Conservation (phyloP, 1,284 basidiomycete genomes). For the Sutorius eximius region DNA sequence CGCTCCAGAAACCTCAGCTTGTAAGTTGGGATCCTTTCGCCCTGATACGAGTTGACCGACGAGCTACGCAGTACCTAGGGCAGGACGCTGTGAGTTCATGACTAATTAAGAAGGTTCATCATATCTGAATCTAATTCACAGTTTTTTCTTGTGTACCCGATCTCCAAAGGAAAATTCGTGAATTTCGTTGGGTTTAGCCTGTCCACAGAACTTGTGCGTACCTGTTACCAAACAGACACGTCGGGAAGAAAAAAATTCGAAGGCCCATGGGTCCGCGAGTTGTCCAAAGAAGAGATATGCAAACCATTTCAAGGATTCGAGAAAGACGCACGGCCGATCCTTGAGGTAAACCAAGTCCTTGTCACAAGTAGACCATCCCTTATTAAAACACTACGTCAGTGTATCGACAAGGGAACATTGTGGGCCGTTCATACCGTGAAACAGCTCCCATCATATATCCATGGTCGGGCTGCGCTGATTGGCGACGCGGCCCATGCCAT, state of each 20-base stretch:
- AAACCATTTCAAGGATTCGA: conserved; percentile 32
- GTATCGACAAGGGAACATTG: conserved; percentile 39
- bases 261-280: conserved; percentile 34
- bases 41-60: conserved; percentile 3
- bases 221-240: conserved; percentile 22
- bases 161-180: conserved; percentile 32
- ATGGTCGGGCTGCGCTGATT: conserved; percentile 45
- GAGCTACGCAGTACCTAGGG: conserved; percentile 25
- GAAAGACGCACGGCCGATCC: conserved; percentile 27
- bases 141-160: conserved; percentile 31
- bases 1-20: conserved; percentile 26
- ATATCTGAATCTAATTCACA: conserved; percentile 9
- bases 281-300: conserved; percentile 28
- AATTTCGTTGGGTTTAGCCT: conserved; percentile 37
- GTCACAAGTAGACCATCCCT: background rate
- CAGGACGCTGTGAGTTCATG: conserved; percentile 26
- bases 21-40: conserved; percentile 18
- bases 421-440: conserved; percentile 53
- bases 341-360: conserved; percentile 21
- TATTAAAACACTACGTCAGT: conserved; percentile 26
- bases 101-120: background rate
- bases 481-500: conserved; percentile 62
- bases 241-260: conserved; percentile 21
- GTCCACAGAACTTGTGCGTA: conserved; percentile 28
- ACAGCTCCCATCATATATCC: conserved; percentile 41